phyloP scores from a whole-genome alignment of 2,329 filamentous ascomycete species.

The Ceratocystis papillata region DNA sequence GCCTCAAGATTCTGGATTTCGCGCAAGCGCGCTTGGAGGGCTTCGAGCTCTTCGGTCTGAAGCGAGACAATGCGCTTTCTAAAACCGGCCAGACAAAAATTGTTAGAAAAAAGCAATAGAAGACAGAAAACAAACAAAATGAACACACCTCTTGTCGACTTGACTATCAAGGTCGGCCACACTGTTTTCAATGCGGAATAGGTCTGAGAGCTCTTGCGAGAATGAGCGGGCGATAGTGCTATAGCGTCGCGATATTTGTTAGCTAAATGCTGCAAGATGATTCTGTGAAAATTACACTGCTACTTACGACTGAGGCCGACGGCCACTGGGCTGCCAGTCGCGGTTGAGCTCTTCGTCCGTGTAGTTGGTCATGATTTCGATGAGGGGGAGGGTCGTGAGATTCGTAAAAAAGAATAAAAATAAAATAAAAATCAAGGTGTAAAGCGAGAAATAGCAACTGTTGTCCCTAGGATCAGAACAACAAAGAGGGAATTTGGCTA shows the following conservation, averaged over 20 bases:
- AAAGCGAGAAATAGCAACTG: background rate
- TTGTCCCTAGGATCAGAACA: background rate
- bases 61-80: slow-evolving; percentile 71
- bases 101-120: slow-evolving; percentile 18
- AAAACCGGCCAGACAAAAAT: slow-evolving; percentile 21
- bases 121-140: slow-evolving; percentile 15
- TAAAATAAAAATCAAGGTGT: background rate
- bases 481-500: background rate
- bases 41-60: slow-evolving; percentile 70
- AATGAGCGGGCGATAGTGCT: slow-evolving; percentile 84
- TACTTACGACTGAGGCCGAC: slow-evolving; percentile 74
- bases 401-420: background rate
- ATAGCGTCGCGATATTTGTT: slow-evolving; percentile 5
- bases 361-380: slow-evolving; percentile 33
- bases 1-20: slow-evolving; percentile 80
- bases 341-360: slow-evolving; percentile 58
- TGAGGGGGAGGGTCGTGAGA: slow-evolving; percentile 12
- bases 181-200: slow-evolving; percentile 77
- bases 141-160: slow-evolving; percentile 67
- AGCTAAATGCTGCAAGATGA: background rate
- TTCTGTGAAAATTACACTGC: background rate
- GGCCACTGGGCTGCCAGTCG: slow-evolving; percentile 68
- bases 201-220: slow-evolving; percentile 72
- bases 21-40: slow-evolving; percentile 69
- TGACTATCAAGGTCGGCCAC: slow-evolving; percentile 62